Percentiles rank a stretch among this genome's conserved stretches.
Evolutionary conservation across 805 yeast species (phyloP).

Genomic region (Ogataea siamensis): DNA sequence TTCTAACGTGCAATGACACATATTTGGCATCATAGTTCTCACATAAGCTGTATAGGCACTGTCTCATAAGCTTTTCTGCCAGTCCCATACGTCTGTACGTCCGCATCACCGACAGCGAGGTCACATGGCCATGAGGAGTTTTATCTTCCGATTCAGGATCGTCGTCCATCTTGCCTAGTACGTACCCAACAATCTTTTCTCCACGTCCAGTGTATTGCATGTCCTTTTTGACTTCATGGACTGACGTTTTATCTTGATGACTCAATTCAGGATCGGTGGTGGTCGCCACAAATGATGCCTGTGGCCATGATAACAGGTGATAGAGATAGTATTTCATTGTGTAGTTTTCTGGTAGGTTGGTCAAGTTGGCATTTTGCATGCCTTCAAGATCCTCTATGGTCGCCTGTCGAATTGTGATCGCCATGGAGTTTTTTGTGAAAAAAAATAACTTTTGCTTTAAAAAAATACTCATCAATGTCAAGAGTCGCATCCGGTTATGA

Average conservation of each 20-base stretch:
- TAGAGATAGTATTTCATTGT: conserved; percentile 89
- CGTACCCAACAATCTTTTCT: conserved; percentile 93
- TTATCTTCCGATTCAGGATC: conserved; percentile 65
- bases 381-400: conserved; percentile 84
- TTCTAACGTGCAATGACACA: conserved; percentile 90
- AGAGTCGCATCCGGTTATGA: conserved; percentile 28
- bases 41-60: conserved; percentile 67
- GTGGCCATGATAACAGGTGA: conserved; percentile 96
- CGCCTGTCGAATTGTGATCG: conserved; percentile 86
- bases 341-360: conserved; percentile 93
- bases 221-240: conserved; percentile 25
- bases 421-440: conserved; percentile 44
- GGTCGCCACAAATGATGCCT: conserved; percentile 93
- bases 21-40: conserved; percentile 80
- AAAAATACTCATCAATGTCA: conserved; percentile 14
- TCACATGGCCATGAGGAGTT: conserved; percentile 87
- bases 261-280: conserved; percentile 53
- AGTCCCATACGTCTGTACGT: conserved; percentile 93
- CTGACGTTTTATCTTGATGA: conserved; percentile 22
- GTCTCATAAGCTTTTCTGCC: conserved; percentile 89
- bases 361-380: conserved; percentile 92
- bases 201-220: conserved; percentile 58
- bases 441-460: conserved; percentile 1
- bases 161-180: conserved; percentile 94
- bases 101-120: conserved; percentile 92